Evolutionary conservation across 306 rosid genomes (phyloP).

Genomic region (Corylus heterophylla): DNA sequence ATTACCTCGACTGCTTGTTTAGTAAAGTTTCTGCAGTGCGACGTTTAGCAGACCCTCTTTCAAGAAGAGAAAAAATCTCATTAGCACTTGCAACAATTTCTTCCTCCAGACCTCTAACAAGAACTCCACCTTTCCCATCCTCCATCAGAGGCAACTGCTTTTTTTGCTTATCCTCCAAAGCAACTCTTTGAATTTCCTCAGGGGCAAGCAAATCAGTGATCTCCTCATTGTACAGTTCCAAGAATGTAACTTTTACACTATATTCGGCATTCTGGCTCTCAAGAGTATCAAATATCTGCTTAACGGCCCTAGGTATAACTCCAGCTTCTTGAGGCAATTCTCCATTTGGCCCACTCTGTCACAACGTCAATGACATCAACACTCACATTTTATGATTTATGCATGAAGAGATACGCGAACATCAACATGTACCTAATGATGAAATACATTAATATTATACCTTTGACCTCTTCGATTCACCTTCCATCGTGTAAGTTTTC

Average conservation of each 20-base stretch:
- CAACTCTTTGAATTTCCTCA: constrained; percentile 67
- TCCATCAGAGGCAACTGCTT: constrained; percentile 95
- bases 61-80: constrained; percentile 83
- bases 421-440: background rate
- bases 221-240: constrained; percentile 90
- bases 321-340: constrained; percentile 89
- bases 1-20: constrained; percentile 91
- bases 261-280: constrained; percentile 91
- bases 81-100: constrained; percentile 89
- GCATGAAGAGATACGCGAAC: background rate
- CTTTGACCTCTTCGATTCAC: constrained; percentile 90
- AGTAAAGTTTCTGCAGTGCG: constrained; percentile 95
- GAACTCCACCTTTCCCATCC: constrained; percentile 98
- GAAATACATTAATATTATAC: constrained; percentile 33
- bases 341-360: constrained; percentile 82
- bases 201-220: constrained; percentile 96
- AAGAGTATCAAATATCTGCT: constrained; percentile 91
- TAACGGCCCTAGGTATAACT: constrained; percentile 90
- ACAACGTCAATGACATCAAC: constrained; percentile 6
- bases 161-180: constrained; percentile 80
- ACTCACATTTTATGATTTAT: background rate
- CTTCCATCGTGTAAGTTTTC: constrained; percentile 94
- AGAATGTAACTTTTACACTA: constrained; percentile 89
- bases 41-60: constrained; percentile 92
- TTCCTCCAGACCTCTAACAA: constrained; percentile 89